Percentiles rank a stretch among this genome's conserved stretches.
These are phyloP conservation scores for Cicer chorassanicum DNA, from an alignment of 306 rosid genomes.

Conservation along the genomic window DNA sequence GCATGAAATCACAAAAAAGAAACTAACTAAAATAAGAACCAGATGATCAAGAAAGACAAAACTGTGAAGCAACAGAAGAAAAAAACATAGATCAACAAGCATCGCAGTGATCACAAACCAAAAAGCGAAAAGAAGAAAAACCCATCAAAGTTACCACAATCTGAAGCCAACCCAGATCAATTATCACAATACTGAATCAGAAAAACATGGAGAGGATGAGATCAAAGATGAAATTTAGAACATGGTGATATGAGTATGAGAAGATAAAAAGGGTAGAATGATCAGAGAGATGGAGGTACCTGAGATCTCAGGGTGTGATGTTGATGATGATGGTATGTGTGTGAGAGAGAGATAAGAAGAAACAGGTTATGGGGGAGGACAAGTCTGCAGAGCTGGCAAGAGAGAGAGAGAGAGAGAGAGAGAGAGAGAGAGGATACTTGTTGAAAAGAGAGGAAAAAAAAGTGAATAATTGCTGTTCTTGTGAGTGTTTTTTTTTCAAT, in stretches of 20 bases:
- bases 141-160: slow-evolving; percentile 46
- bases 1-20: slow-evolving; percentile 40
- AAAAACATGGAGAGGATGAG: slow-evolving; percentile 43
- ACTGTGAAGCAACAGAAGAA: slow-evolving; percentile 26
- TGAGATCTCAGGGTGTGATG: slow-evolving; percentile 60
- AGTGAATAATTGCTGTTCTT: slow-evolving; percentile 77
- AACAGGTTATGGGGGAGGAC: slow-evolving; percentile 63
- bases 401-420: slow-evolving; percentile 54
- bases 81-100: slow-evolving; percentile 48
- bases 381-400: slow-evolving; percentile 84
- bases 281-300: slow-evolving; percentile 55
- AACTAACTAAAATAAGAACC: slow-evolving; percentile 19
- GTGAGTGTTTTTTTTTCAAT: slow-evolving; percentile 46
- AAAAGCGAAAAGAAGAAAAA: slow-evolving; percentile 41
- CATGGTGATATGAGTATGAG: neutral
- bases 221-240: slow-evolving; percentile 44
- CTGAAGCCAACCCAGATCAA: slow-evolving; percentile 46
- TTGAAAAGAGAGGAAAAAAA: slow-evolving; percentile 45
- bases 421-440: slow-evolving; percentile 54
- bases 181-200: slow-evolving; percentile 9
- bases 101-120: slow-evolving; percentile 33
- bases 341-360: slow-evolving; percentile 44
- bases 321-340: slow-evolving; percentile 40
- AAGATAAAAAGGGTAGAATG: slow-evolving; percentile 8
- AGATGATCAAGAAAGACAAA: slow-evolving; percentile 33